A percentile compares a stretch with the other conserved stretches of the same genome.
phyloP scores from a whole-genome alignment of 1,139 yeast species.

The Suhomyces yuchorum region DNA sequence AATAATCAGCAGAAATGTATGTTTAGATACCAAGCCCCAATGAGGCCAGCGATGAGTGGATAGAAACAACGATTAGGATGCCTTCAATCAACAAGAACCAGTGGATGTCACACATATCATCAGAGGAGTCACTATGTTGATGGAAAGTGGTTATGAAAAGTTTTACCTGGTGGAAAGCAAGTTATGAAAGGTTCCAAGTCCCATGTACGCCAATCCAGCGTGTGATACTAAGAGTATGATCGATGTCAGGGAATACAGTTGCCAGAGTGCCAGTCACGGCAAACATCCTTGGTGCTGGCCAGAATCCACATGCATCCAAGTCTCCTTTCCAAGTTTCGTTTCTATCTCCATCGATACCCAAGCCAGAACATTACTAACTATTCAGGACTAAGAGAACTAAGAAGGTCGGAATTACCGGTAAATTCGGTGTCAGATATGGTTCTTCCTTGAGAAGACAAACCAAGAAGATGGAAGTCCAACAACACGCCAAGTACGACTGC shows the following conservation, averaged over 20 bases:
- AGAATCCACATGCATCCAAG: no score
- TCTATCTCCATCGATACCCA: not conserved
- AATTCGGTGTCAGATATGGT: constrained; percentile 99
- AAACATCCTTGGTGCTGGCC: no score
- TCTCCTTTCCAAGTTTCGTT: not conserved
- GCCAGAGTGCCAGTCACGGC: no score
- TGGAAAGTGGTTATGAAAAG: not conserved
- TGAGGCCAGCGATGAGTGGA: not conserved
- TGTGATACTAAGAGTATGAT: no score
- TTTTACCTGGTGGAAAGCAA: not conserved
- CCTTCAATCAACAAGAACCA: not conserved
- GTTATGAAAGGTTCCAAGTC: not conserved
- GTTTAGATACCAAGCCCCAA: constrained; percentile 11
- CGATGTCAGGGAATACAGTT: no score
- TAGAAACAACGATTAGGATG: not conserved
- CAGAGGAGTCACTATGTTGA: not conserved
- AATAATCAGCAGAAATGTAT: constrained; percentile 21
- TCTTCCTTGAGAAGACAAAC: constrained; percentile 99
- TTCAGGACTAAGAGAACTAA: constrained; percentile 98
- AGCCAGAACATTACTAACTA: constrained; percentile 32
- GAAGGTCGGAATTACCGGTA: constrained; percentile 99
- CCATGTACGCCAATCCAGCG: no score
- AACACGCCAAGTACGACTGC: constrained; percentile 98
- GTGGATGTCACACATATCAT: not conserved
- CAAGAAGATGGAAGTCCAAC: constrained; percentile 98